These are phyloP conservation scores for Scutellaria minor DNA, from an alignment of 257 asterid species.

Conservation along the genomic window DNA sequence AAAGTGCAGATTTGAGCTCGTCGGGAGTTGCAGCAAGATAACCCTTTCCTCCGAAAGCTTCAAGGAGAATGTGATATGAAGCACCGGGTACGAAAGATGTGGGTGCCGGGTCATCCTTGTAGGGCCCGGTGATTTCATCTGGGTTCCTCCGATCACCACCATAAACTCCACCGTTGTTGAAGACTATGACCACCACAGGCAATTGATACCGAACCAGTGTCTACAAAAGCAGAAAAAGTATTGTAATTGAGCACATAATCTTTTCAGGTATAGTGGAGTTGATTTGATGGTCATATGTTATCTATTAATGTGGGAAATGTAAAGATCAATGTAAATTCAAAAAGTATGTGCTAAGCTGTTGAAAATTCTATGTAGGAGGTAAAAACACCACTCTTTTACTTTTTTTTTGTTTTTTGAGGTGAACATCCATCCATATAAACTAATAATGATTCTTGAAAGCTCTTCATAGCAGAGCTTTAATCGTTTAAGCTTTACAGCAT, in stretches of 20 bases:
- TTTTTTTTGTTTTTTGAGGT: too few relatives aligned
- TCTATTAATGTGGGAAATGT: not conserved
- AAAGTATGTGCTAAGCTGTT: not conserved
- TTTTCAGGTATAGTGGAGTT: not conserved
- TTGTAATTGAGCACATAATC: too few relatives aligned
- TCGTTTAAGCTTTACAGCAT: not conserved
- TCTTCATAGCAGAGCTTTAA: not conserved
- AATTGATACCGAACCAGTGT: slow-evolving; percentile 83
- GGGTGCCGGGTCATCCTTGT: slow-evolving; percentile 91
- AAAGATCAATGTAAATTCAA: slow-evolving; percentile 5
- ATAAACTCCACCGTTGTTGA: slow-evolving; percentile 88
- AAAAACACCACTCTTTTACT: not conserved
- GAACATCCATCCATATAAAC: too few relatives aligned
- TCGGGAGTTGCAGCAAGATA: slow-evolving; percentile 79
- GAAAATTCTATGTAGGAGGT: not conserved
- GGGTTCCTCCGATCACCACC: slow-evolving; percentile 91
- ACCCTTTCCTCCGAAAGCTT: slow-evolving; percentile 93
- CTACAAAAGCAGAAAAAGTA: slow-evolving; percentile 43
- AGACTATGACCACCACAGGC: slow-evolving; percentile 91
- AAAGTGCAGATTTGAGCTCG: slow-evolving; percentile 77
- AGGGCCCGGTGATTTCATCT: slow-evolving; percentile 83
- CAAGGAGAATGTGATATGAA: slow-evolving; percentile 70
- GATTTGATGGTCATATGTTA: not conserved
- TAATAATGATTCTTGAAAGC: not conserved
- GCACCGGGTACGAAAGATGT: slow-evolving; percentile 93